Base-by-base conservation (phyloP, 1,139 yeast species). In the Yamadazyma sp. region DNA sequence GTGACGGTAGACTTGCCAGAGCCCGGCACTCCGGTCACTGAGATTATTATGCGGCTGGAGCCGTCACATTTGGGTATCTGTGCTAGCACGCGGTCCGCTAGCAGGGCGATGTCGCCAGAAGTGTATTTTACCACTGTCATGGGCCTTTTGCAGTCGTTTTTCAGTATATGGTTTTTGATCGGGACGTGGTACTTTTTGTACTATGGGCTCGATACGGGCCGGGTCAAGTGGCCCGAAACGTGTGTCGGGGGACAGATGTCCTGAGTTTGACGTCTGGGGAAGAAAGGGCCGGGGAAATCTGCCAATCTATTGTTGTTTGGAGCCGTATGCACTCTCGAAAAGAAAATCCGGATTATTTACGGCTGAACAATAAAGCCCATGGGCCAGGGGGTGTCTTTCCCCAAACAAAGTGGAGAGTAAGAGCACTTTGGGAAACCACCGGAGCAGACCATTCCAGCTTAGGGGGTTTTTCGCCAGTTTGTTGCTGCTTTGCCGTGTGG, bases 21-120 rank as follows among this genome's bases (percentile, higher is more conserved):
- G 2, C 95, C 95, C 1, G 96, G 95, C 0, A 81, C 72, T 0
- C 95, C 96, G 6, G 82, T 81, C 16, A 87, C 53, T 87, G 31
- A 15, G 12, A 28, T 11, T 5, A 28, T 28, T 5, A 28, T 16
- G 11, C 31, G 24, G 12, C 27, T 33, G n/a, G 32, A 17, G 11
- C 36, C 35, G 5, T 28, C 31, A 22, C 15, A 34, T 9, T 26
- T 17, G 5, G 16, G 14, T 24, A 26, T 28, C 9, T 26, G 26
- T 14, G 18, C 22, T 6, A 40, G n/a, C 2, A 37, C 18, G 17
- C 40, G 11, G 11, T 23, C 15, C 4, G 30, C 40, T n/a, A 40
- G 23, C 5, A 10, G 16, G 2, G 16, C 39, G n/a, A 40, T 37
- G 3, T 40, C 40, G 5, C 23, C 11, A 9, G 22, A 27, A 8